Evolutionary conservation across 108 stramenopile species (phyloP).

Genomic region (Nannochloropsis oceanica): DNA sequence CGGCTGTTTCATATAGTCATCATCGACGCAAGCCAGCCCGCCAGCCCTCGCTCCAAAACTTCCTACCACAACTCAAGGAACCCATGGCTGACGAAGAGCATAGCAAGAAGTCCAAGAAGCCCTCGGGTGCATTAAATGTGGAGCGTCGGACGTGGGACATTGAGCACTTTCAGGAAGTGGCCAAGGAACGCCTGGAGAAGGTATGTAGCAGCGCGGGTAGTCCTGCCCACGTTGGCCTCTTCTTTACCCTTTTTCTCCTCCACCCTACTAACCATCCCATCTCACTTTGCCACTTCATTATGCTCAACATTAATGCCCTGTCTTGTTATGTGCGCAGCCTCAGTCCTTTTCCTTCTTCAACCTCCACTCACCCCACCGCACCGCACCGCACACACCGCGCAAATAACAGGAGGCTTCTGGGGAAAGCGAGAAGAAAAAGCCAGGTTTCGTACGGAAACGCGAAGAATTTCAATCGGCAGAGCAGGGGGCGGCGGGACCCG

Average conservation of each 20-base stretch:
- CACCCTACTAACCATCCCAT: too few species aligned
- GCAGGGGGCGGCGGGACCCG: constrained; percentile 56
- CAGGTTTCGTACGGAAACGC: constrained; percentile 24
- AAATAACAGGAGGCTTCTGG: constrained; percentile 19
- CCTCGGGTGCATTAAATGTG: constrained; percentile 48
- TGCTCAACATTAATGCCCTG: too few species aligned
- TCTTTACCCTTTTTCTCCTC: too few species aligned
- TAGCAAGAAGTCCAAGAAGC: neutral
- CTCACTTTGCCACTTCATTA: too few species aligned
- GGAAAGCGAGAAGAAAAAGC: constrained; percentile 12
- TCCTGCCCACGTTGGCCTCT: too few species aligned
- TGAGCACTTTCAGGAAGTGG: constrained; percentile 63
- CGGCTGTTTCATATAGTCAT: too few species aligned
- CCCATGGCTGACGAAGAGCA: neutral
- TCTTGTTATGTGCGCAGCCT: too few species aligned
- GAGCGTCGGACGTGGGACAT: constrained; percentile 80
- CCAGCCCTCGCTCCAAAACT: too few species aligned
- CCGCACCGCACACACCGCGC: too few species aligned
- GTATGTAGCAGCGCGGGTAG: neutral
- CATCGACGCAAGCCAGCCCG: too few species aligned
- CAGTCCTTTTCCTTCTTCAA: too few species aligned
- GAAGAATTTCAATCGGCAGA: constrained; percentile 77
- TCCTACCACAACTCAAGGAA: neutral
- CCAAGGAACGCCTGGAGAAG: constrained; percentile 48
- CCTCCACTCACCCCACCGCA: neutral